Percentiles rank a stretch among this genome's conserved stretches.
These are phyloP conservation scores for Dichotomocladium elegans DNA, from an alignment of 371 early-diverging fungal genomes.

Conservation along the genomic window DNA sequence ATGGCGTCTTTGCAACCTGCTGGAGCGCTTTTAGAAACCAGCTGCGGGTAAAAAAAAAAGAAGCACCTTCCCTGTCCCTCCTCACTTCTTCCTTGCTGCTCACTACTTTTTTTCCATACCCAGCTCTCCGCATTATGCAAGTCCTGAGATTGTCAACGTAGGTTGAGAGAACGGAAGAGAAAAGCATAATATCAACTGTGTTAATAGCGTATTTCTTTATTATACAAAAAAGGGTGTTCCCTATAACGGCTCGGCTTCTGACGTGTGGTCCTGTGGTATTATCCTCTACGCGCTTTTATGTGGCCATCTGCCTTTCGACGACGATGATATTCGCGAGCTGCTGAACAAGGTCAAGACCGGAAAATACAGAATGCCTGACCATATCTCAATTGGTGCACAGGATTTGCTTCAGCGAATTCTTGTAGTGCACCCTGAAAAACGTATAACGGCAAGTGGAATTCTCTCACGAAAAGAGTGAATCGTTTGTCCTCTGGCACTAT, in stretches of 20 bases:
- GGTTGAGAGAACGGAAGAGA: no score
- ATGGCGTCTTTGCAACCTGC: conserved; percentile 77
- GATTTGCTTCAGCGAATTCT: conserved; percentile 52
- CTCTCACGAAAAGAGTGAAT: no score
- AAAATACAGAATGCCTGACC: conserved; percentile 60
- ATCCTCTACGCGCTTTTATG: conserved; percentile 86
- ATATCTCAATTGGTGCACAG: conserved; percentile 55
- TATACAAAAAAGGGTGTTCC: conserved; percentile 52
- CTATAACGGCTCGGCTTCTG: conserved; percentile 84
- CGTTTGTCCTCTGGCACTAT: not conserved
- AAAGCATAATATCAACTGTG: not conserved
- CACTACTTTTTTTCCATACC: no score
- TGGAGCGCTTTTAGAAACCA: conserved; percentile 70
- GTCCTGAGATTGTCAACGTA: conserved; percentile 88
- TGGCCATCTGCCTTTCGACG: conserved; percentile 92
- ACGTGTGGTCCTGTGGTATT: conserved; percentile 93
- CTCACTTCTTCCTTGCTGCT: conserved; percentile 12
- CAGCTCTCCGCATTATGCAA: conserved; percentile 89
- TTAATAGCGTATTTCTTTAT: not conserved
- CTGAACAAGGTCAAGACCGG: conserved; percentile 65
- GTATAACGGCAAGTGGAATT: conserved; percentile 36
- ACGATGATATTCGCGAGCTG: conserved; percentile 80
- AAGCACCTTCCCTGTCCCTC: conserved; percentile 24
- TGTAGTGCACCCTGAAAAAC: conserved; percentile 34
- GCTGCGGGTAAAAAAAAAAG: conserved; percentile 82